Percentiles rank a stretch among this genome's conserved stretches.
Evolutionary conservation across 2,329 filamentous ascomycete species (phyloP).

Genomic region (Colletotrichum tropicale): DNA sequence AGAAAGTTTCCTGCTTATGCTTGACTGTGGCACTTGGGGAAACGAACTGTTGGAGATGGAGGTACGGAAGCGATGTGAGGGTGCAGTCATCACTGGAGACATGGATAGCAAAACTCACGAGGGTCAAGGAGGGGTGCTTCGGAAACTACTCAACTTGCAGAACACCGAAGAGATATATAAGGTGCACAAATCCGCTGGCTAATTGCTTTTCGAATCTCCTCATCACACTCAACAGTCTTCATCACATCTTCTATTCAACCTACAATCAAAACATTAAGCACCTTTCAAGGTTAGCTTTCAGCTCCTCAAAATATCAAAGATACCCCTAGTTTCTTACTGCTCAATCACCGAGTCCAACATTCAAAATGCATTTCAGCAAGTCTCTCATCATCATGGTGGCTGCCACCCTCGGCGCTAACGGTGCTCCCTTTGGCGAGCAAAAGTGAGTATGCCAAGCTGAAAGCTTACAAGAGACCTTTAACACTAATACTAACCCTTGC

Average conservation of each 20-base stretch:
- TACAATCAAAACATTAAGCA: background rate
- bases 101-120: background rate
- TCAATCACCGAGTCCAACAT: background rate
- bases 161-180: background rate
- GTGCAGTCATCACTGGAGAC: background rate
- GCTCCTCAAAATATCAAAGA: background rate
- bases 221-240: background rate
- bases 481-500: background rate
- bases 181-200: background rate
- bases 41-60: background rate
- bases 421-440: constrained; percentile 9
- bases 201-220: background rate
- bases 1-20: background rate
- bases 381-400: constrained; percentile 18
- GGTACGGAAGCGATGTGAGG: background rate
- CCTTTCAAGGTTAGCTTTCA: background rate
- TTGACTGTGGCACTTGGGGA: background rate
- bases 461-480: too few relatives aligned
- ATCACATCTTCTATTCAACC: background rate
- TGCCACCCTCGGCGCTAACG: constrained; percentile 14
- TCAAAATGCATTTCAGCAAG: constrained; percentile 15
- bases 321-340: background rate
- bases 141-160: background rate
- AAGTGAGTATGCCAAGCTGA: background rate
- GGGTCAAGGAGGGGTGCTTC: background rate